Percentiles rank a stretch among this genome's conserved stretches.
These are phyloP conservation scores for Arachis monticola DNA, from an alignment of 331 rosid species.

Conservation along the genomic window DNA sequence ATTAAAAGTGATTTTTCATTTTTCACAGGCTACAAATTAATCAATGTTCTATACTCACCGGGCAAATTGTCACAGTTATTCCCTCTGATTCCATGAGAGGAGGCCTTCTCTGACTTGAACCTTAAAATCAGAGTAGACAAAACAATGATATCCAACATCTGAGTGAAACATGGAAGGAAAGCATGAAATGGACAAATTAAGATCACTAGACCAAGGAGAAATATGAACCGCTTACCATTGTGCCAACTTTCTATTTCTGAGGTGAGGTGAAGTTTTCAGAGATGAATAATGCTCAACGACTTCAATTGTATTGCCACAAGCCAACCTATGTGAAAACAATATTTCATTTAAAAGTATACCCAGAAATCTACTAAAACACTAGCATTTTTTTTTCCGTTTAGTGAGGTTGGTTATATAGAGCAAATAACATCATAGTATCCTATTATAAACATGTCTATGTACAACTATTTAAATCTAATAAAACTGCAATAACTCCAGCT, in stretches of 20 bases:
- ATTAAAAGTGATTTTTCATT: slow-evolving; percentile 26
- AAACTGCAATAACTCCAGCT: slow-evolving; percentile 66
- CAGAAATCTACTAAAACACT: background rate
- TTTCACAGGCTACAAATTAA: slow-evolving; percentile 28
- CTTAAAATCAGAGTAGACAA: slow-evolving; percentile 52
- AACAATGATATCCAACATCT: background rate
- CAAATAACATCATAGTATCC: background rate
- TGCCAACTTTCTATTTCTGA: slow-evolving; percentile 66
- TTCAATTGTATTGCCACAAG: slow-evolving; percentile 64
- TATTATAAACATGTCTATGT: background rate
- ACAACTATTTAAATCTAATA: slow-evolving; percentile 23
- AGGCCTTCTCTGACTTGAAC: slow-evolving; percentile 46
- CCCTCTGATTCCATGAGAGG: slow-evolving; percentile 38
- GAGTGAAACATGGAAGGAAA: slow-evolving; percentile 15
- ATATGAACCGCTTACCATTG: slow-evolving; percentile 54
- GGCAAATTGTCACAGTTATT: slow-evolving; percentile 38
- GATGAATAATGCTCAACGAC: slow-evolving; percentile 43
- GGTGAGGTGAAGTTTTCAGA: slow-evolving; percentile 36
- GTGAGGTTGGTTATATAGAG: background rate
- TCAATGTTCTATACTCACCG: slow-evolving; percentile 58
- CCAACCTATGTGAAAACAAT: slow-evolving; percentile 55
- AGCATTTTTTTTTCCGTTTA: too few relatives aligned
- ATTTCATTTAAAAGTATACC: slow-evolving; percentile 32
- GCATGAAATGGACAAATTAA: slow-evolving; percentile 13
- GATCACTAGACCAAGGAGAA: slow-evolving; percentile 14